Evolutionary conservation across 139 green algal genomes (phyloP).

Genomic region (Asterochloris erici): DNA sequence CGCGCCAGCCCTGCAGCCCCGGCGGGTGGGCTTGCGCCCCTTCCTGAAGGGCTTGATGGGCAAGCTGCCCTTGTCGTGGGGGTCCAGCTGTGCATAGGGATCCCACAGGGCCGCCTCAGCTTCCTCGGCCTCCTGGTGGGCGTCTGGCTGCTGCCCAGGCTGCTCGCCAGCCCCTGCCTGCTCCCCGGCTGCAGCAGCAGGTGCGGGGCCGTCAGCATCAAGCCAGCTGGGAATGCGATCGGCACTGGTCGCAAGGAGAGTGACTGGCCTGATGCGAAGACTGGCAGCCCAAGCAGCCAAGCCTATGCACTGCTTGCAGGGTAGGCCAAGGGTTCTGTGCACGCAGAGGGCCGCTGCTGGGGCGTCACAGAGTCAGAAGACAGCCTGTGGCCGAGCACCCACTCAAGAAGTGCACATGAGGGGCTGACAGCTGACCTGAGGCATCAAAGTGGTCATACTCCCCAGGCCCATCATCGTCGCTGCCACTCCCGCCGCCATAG

Average conservation of each 20-base stretch:
- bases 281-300: too few relatives aligned
- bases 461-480: neutral
- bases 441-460: neutral
- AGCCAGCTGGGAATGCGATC: too few relatives aligned
- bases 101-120: constrained; percentile 51
- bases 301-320: too few relatives aligned
- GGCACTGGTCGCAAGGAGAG: too few relatives aligned
- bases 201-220: constrained; percentile 7
- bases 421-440: neutral
- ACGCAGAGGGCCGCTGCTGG: too few relatives aligned
- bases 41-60: constrained; percentile 52
- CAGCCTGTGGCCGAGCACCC: too few relatives aligned
- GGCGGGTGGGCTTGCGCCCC: constrained; percentile 1
- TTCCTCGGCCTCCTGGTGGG: constrained; percentile 2
- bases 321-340: too few relatives aligned
- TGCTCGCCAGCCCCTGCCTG: too few relatives aligned
- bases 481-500: neutral
- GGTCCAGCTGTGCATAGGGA: constrained; percentile 72
- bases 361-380: too few relatives aligned
- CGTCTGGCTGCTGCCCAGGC: neutral
- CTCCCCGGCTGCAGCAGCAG: neutral
- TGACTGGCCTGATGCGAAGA: too few relatives aligned
- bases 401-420: too few relatives aligned
- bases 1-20: neutral
- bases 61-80: constrained; percentile 35